Evolutionary conservation across 495 filamentous ascomycete species (phyloP), one percentile per base, ranked within the genome.

Genomic region (Penicillium parvum): DNA sequence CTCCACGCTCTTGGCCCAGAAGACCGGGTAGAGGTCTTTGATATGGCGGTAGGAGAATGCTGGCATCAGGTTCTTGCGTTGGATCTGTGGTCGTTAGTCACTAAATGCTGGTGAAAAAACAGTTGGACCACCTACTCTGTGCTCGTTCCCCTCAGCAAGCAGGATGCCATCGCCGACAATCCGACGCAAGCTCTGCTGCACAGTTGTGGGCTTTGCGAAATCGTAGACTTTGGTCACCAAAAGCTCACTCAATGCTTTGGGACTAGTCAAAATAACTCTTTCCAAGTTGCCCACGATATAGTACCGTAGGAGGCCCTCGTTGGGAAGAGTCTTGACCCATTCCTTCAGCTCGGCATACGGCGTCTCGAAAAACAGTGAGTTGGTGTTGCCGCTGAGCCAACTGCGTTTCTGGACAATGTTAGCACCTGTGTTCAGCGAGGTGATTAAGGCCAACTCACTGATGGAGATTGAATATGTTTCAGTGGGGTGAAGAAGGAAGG

Each of bases 31-130:
- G 1, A 95, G 73, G 38, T 92, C 79, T 56, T 94, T 94, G 60
- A 95, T 68, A 52, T 95, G 90, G 12, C 87, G 75, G 57, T 85
- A 95, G 9, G 81, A 69, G 55, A 96, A 97, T 0, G 88, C 90
- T 1, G 89, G 90, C 71, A 85, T 78, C 2, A 96, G 72, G 36
- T 83, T 81, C 53, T 82, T 87, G 9, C 90, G 74, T 72, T 95
- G 89, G 11, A 70, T 33, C 66, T 71, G 34, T 18, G 37, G 3
- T n/a, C 3, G 5, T 28, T 3, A 14, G 3, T 36, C 15, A 53
- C 40, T 29, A 34, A 15, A 17, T 11, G 11, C 6, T 28, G 10
- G 7, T 20, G 5, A 36, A 21, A 18, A 8, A 23, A 27, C 18
- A 1, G 9, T 29, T 10, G 20, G 28, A 10, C 16, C 2, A n/a